Evolutionary conservation across 495 filamentous ascomycete genomes (phyloP).

Genomic region (Talaromyces ruber): DNA sequence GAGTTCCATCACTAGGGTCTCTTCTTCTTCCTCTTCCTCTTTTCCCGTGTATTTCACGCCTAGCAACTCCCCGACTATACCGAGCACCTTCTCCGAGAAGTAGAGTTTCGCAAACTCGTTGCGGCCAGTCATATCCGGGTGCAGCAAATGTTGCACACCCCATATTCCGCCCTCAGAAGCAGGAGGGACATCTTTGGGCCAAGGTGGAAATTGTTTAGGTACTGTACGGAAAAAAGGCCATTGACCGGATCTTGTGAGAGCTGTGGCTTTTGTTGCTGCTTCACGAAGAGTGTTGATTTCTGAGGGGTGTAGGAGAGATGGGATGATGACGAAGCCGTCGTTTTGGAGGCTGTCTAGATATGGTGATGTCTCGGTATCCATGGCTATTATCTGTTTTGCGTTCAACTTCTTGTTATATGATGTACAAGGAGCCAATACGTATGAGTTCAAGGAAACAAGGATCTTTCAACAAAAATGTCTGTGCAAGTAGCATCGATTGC

Average conservation of each 20-base stretch:
- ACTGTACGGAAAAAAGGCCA: conserved; percentile 79
- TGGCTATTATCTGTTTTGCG: background rate
- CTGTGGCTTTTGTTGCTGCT: conserved; percentile 42
- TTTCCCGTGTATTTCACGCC: conserved; percentile 9
- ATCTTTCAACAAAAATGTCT: background rate
- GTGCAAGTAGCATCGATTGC: background rate
- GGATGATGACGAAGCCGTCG: conserved; percentile 41
- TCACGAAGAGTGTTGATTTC: conserved; percentile 46
- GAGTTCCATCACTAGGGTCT: conserved; percentile 63
- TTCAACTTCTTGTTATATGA: background rate
- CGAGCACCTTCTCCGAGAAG: conserved; percentile 53
- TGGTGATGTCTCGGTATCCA: conserved; percentile 3
- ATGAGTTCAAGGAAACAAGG: background rate
- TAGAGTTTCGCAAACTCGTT: conserved; percentile 52
- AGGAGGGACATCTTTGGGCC: conserved; percentile 43
- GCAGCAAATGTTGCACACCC: conserved; percentile 78
- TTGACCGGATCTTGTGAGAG: conserved; percentile 47
- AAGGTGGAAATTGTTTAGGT: conserved; percentile 81
- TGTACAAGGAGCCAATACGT: background rate
- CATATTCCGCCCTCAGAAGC: conserved; percentile 59
- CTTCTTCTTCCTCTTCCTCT: conserved; percentile 20
- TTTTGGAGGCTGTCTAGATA: conserved; percentile 34
- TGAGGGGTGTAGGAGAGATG: conserved; percentile 35
- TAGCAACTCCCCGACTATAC: conserved; percentile 48
- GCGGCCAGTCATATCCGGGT: conserved; percentile 53